Evolutionary conservation across 305 asterid genomes (phyloP), one percentile per base, ranked within the genome.

Genomic region (Solanum hybrid): DNA sequence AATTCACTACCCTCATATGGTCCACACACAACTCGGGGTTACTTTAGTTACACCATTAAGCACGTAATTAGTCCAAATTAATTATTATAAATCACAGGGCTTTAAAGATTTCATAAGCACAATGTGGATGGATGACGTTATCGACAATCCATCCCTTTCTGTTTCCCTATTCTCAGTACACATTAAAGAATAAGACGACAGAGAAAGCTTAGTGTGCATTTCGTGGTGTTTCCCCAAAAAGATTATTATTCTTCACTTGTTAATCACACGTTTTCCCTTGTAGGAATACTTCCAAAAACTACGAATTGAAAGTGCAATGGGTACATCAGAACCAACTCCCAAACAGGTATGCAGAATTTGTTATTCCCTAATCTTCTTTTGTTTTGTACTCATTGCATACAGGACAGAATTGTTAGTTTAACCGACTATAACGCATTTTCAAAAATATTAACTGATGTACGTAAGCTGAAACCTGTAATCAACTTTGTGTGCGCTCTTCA

Each of bases 221-320:
- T 84, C 29, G 22, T 51, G 10, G 3, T 88, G 31, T 32, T 80
- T 89, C 79, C 27, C 36, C 34, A 22, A 65, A 65, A 65, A 17
- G 37, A 61, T 79, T 15, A 14, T 10, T 29, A 4, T 24, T n/a
- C 34, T 80, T 72, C 10, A 75, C 41, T 31, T 41, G 26, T 3
- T 87, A 76, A 36, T 38, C 85, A 84, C 79, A 87, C 11, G 6
- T 70, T 89, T 29, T 84, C 72, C 89, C 83, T 90, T 91, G 73
- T 91, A 96, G 99, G 99, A 95, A 90, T 95, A 95, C 91, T 97
- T 97, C 90, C 99, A 96, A 91, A 96, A 95, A 91, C 93, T 95
- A 88, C 93, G 98, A 88, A 95, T 96, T 26, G 98, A 97, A 94
- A 96, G 83, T 76, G 95, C 99, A 24, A 96, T 97, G 99, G 87